Percentiles rank a stretch among this genome's conserved stretches.
These are phyloP conservation scores for Scutellaria baicalensis DNA, from an alignment of 257 asterid genomes.

Conservation along the genomic window DNA sequence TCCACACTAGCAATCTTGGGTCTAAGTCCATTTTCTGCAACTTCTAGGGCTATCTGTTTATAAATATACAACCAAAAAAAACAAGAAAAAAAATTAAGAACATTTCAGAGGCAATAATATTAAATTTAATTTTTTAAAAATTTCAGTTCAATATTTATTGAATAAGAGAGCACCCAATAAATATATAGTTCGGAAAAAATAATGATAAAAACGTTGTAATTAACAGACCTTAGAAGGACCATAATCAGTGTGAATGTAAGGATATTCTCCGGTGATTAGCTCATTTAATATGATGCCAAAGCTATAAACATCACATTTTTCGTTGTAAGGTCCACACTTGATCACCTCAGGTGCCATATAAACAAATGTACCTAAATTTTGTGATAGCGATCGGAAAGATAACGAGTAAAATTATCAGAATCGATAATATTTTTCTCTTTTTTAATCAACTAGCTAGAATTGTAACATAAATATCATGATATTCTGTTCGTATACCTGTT, in stretches of 20 bases:
- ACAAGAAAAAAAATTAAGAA: no score
- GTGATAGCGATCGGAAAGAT: no score
- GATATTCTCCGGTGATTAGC: constrained; percentile 54
- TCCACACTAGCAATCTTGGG: constrained; percentile 36
- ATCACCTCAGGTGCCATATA: constrained; percentile 90
- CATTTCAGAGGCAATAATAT: no score
- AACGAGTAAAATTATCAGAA: no score
- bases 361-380: constrained; percentile 52
- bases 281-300: constrained; percentile 61
- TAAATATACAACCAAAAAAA: not conserved
- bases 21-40: constrained; percentile 62
- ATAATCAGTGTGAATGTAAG: constrained; percentile 51
- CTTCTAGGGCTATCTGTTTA: constrained; percentile 68
- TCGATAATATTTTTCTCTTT: no score
- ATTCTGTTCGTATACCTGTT: constrained; percentile 42
- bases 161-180: no score
- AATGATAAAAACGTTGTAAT: not conserved
- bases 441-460: no score
- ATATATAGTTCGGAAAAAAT: not conserved
- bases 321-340: constrained; percentile 51
- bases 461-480: no score
- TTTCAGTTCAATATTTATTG: no score
- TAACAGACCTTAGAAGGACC: constrained; percentile 63
- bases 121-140: no score
- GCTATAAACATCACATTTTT: constrained; percentile 74